Conservation (phyloP, 768 basidiomycete genomes). For the Collybia mongolica region DNA sequence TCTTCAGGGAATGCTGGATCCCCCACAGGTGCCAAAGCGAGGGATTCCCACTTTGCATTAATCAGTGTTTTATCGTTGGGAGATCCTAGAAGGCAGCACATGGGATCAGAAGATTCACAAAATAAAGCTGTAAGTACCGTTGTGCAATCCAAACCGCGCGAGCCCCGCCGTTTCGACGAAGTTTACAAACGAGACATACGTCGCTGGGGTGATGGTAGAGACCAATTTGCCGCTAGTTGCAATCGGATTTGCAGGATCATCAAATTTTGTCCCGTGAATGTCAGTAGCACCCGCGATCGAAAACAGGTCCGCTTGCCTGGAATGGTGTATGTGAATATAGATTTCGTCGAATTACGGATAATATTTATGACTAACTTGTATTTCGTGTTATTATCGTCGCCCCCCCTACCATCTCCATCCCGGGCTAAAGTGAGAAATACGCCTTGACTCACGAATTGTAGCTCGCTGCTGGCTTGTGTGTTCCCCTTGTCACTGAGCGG, state of each 20-base stretch:
- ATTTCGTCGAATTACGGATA: too few species aligned
- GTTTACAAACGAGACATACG: slow-evolving; percentile 56
- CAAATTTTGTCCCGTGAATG: slow-evolving; percentile 56
- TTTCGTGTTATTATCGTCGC: slow-evolving; percentile 41
- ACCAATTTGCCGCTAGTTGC: slow-evolving; percentile 47
- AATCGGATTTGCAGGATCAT: slow-evolving; percentile 50
- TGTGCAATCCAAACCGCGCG: slow-evolving; percentile 61
- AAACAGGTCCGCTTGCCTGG: slow-evolving; percentile 59
- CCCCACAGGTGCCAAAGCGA: slow-evolving; percentile 54
- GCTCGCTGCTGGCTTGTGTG: slow-evolving; percentile 52
- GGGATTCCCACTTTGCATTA: slow-evolving; percentile 66
- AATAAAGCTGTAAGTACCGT: slow-evolving; percentile 33
- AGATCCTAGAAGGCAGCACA: slow-evolving; percentile 29
- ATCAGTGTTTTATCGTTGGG: slow-evolving; percentile 54
- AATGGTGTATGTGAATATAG: background rate
- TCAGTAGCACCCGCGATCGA: slow-evolving; percentile 58
- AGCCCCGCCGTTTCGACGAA: slow-evolving; percentile 53
- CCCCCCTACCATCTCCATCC: slow-evolving; percentile 61
- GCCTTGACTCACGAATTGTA: slow-evolving; percentile 49
- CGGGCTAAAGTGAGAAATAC: slow-evolving; percentile 61
- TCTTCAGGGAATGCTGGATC: slow-evolving; percentile 57
- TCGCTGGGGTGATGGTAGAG: slow-evolving; percentile 46
- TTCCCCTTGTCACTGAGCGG: slow-evolving; percentile 52
- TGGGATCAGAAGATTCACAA: too few species aligned
- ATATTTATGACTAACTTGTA: slow-evolving; percentile 46